Evolutionary conservation across 2,329 filamentous ascomycete species (phyloP).

Genomic region (Ophiostoma montium): DNA sequence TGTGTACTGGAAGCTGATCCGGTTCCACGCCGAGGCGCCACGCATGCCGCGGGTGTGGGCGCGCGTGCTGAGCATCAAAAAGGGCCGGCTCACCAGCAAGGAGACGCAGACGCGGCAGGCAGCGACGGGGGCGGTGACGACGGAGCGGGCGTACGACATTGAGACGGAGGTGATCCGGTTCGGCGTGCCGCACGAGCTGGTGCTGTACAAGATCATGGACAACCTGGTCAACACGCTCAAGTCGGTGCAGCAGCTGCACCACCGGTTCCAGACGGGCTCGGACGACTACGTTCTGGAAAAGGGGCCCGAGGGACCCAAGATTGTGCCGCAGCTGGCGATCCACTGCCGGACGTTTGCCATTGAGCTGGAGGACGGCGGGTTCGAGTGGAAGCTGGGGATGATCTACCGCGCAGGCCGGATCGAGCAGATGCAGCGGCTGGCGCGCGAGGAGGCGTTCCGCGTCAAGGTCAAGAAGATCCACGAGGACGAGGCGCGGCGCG

Average conservation of each 20-base stretch:
- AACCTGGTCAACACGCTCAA: slow-evolving; percentile 83
- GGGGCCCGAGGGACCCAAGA: slow-evolving; percentile 70
- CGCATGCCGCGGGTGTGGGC: slow-evolving; percentile 76
- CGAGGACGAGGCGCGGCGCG: slow-evolving; percentile 49
- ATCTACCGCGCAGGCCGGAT: slow-evolving; percentile 83
- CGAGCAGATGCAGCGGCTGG: slow-evolving; percentile 80
- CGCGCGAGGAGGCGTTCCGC: slow-evolving; percentile 77
- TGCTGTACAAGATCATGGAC: slow-evolving; percentile 83
- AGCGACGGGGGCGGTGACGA: slow-evolving; percentile 39
- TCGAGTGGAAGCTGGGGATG: slow-evolving; percentile 91
- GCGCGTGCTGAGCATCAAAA: slow-evolving; percentile 70
- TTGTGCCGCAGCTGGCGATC: slow-evolving; percentile 72
- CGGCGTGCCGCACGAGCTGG: slow-evolving; percentile 79
- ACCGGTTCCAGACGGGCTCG: slow-evolving; percentile 76
- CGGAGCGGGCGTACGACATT: slow-evolving; percentile 75
- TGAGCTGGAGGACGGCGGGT: slow-evolving; percentile 88
- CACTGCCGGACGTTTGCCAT: slow-evolving; percentile 73
- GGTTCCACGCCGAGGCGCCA: slow-evolving; percentile 80
- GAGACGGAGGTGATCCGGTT: slow-evolving; percentile 74
- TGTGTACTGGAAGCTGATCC: slow-evolving; percentile 57
- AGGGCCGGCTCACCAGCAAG: slow-evolving; percentile 54
- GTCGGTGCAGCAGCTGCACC: slow-evolving; percentile 77
- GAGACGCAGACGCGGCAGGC: slow-evolving; percentile 51
- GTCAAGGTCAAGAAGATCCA: slow-evolving; percentile 76
- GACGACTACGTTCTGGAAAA: slow-evolving; percentile 84